Percentiles rank a stretch among this genome's conserved stretches.
These are phyloP conservation scores for Magnusiomyces paraingens DNA, from an alignment of 1,139 yeast genomes.

Conservation along the genomic window DNA sequence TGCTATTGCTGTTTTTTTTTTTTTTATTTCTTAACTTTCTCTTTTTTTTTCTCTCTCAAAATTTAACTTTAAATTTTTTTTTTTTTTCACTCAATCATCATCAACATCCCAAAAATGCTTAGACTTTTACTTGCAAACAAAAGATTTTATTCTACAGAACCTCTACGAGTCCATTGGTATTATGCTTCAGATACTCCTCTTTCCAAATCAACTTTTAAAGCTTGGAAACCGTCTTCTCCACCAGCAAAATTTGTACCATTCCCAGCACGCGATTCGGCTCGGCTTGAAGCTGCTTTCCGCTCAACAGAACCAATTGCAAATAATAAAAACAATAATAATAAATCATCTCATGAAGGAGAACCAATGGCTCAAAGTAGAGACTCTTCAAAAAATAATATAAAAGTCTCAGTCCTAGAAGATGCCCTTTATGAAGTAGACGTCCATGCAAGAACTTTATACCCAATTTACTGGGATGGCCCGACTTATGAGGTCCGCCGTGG, in stretches of 20 bases:
- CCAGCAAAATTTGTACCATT: slow-evolving; percentile 69
- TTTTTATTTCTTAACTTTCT: not conserved
- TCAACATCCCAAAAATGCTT: not conserved
- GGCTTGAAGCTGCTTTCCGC: slow-evolving; percentile 49
- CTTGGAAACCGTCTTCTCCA: slow-evolving; percentile 30
- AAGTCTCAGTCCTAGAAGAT: slow-evolving; percentile 72
- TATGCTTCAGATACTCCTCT: slow-evolving; percentile 76
- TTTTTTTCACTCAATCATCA: not conserved
- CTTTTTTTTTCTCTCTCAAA: no score
- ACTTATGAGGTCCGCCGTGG: slow-evolving; percentile 78
- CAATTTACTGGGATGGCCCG: slow-evolving; percentile 90
- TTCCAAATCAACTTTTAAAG: slow-evolving; percentile 52
- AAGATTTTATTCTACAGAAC: not conserved
- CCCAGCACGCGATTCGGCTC: slow-evolving; percentile 52
- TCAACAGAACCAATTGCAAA: slow-evolving; percentile 16
- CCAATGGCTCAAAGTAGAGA: not conserved
- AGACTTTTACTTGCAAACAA: no score
- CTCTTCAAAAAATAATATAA: slow-evolving; percentile 3
- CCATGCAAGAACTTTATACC: slow-evolving; percentile 45
- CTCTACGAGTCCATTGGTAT: slow-evolving; percentile 46
- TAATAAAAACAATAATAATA: no score
- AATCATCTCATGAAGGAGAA: not conserved
- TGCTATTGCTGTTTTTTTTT: not conserved
- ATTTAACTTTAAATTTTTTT: no score
- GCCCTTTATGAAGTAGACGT: slow-evolving; percentile 68